phyloP scores from a whole-genome alignment of 768 basidiomycete species.

The Saitozyma sp. region DNA sequence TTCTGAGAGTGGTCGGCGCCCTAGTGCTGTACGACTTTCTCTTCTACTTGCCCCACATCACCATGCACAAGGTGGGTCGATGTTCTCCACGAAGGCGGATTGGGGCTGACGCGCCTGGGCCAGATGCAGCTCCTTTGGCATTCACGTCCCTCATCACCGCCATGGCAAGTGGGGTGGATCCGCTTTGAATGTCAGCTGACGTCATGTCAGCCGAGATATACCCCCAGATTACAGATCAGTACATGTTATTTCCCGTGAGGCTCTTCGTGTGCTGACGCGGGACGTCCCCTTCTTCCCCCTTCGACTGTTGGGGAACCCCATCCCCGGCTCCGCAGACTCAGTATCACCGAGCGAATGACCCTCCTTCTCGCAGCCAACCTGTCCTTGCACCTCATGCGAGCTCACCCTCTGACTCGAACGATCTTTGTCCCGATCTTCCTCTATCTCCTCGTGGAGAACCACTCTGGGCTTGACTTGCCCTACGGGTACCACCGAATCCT shows the following conservation, averaged over 20 bases:
- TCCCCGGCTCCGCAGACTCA: neutral
- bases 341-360: constrained; percentile 10
- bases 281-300: too few species aligned
- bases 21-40: constrained; percentile 9
- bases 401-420: constrained; percentile 11
- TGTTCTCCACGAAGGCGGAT: too few species aligned
- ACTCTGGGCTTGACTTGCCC: constrained; percentile 9
- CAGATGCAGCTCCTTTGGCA: constrained; percentile 12
- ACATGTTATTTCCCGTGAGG: too few species aligned
- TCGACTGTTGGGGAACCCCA: too few species aligned
- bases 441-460: constrained; percentile 11
- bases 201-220: constrained; percentile 4
- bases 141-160: constrained; percentile 8
- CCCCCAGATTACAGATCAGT: constrained; percentile 8
- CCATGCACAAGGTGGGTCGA: constrained; percentile 12
- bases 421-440: constrained; percentile 13
- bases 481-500: constrained; percentile 10
- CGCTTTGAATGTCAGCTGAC: too few species aligned
- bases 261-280: too few species aligned
- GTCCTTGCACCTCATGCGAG: constrained; percentile 5
- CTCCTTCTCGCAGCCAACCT: constrained; percentile 11
- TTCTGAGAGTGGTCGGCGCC: constrained; percentile 3
- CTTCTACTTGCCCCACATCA: constrained; percentile 11
- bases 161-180: neutral
- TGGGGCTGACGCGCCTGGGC: neutral